These are phyloP conservation scores for Sporobolomyces roseus DNA, from an alignment of 768 basidiomycete species.

Conservation along the genomic window DNA sequence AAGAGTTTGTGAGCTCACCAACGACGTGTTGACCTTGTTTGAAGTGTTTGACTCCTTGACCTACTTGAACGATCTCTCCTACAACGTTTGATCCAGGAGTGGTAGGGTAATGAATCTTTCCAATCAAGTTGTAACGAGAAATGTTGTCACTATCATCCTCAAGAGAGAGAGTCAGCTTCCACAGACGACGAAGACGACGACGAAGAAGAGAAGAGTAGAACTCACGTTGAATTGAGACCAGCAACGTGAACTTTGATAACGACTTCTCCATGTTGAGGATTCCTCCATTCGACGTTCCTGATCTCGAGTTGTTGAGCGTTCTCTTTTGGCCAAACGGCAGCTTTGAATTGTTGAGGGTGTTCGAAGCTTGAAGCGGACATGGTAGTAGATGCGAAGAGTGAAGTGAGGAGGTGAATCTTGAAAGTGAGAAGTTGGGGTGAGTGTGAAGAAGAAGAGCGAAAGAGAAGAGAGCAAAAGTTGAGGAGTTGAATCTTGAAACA, in stretches of 20 bases:
- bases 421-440: neutral
- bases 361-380: neutral
- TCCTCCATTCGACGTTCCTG: constrained; percentile 1
- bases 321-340: neutral
- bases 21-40: constrained; percentile 25
- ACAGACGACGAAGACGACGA: too few relatives aligned
- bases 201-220: neutral
- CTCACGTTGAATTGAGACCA: constrained; percentile 13
- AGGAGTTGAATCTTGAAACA: too few relatives aligned
- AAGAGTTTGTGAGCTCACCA: neutral
- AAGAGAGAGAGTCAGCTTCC: too few relatives aligned
- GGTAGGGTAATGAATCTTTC: constrained; percentile 3
- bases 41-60: neutral
- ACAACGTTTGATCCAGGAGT: constrained; percentile 8
- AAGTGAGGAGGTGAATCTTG: constrained; percentile 1
- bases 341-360: neutral
- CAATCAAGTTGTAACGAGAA: constrained; percentile 12
- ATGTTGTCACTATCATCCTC: constrained; percentile 6
- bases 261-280: constrained; percentile 1
- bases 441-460: neutral
- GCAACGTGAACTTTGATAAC: constrained; percentile 9
- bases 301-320: neutral
- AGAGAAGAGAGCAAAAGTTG: neutral
- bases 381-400: neutral
- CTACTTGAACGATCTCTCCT: constrained; percentile 17